These are phyloP conservation scores for Penicillium pancosmium DNA, from an alignment of 495 filamentous ascomycete genomes.

Conservation along the genomic window DNA sequence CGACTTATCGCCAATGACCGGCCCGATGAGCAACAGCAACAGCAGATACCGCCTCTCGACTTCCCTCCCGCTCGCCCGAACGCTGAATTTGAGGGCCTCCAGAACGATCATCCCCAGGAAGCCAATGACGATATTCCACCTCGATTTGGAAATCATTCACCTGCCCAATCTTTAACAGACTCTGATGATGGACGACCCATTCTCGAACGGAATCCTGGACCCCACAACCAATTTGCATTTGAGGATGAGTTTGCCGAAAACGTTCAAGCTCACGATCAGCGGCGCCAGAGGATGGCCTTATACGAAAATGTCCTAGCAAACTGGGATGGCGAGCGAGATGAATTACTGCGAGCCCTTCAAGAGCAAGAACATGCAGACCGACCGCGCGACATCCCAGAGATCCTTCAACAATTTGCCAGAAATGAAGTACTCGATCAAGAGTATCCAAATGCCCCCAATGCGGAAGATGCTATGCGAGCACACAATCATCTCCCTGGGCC, in stretches of 20 bases:
- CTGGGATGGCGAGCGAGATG: conserved; percentile 59
- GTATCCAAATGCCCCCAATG: background rate
- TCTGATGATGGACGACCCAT: conserved; percentile 24
- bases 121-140: conserved; percentile 16
- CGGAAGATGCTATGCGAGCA: background rate
- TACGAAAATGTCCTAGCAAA: conserved; percentile 51
- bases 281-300: background rate
- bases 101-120: conserved; percentile 20
- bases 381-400: conserved; percentile 56
- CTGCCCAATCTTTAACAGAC: conserved; percentile 27
- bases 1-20: conserved; percentile 40
- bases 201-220: conserved; percentile 7
- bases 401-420: conserved; percentile 34
- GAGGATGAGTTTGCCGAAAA: background rate
- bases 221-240: background rate
- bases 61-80: conserved; percentile 8
- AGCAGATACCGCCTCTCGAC: conserved; percentile 9
- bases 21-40: conserved; percentile 26
- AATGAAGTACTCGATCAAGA: background rate
- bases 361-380: conserved; percentile 51
- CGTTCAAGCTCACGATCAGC: background rate
- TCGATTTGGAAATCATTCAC: conserved; percentile 22
- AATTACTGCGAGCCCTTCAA: conserved; percentile 62
- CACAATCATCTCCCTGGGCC: background rate
- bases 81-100: conserved; percentile 10